A percentile compares a stretch with the other conserved stretches of the same genome.
phyloP scores from a whole-genome alignment of 305 asterid genomes.

The Fraxinus platypoda region DNA sequence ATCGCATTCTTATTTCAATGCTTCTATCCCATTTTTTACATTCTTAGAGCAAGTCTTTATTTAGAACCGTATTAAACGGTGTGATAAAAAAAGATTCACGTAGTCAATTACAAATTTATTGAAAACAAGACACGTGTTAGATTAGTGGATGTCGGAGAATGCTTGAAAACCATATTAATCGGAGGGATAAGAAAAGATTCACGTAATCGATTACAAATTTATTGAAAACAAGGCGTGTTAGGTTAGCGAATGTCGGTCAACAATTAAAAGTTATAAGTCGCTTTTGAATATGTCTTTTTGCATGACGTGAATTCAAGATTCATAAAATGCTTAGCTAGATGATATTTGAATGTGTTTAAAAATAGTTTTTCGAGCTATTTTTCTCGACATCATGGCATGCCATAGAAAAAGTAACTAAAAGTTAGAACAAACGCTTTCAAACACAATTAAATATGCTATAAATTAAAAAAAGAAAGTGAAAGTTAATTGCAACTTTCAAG shows the following conservation, averaged over 20 bases:
- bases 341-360: background rate
- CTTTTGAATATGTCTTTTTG: background rate
- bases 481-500: background rate
- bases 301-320: background rate
- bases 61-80: too few species aligned
- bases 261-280: background rate
- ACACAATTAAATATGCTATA: background rate
- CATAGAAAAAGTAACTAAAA: background rate
- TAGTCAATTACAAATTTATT: background rate
- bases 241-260: background rate
- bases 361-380: background rate
- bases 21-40: conserved; percentile 32
- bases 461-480: background rate
- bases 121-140: background rate
- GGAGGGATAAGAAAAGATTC: background rate
- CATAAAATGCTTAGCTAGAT: background rate
- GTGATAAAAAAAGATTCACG: too few species aligned
- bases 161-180: background rate
- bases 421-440: background rate
- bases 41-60: background rate
- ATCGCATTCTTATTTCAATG: conserved; percentile 26
- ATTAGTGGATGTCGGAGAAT: background rate
- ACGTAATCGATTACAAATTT: background rate
- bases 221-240: background rate
- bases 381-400: background rate